Evolutionary conservation across 2,329 filamentous ascomycete genomes (phyloP), one percentile per base, ranked within the genome.

Genomic region (Pseudogymnoascus verrucosus): DNA sequence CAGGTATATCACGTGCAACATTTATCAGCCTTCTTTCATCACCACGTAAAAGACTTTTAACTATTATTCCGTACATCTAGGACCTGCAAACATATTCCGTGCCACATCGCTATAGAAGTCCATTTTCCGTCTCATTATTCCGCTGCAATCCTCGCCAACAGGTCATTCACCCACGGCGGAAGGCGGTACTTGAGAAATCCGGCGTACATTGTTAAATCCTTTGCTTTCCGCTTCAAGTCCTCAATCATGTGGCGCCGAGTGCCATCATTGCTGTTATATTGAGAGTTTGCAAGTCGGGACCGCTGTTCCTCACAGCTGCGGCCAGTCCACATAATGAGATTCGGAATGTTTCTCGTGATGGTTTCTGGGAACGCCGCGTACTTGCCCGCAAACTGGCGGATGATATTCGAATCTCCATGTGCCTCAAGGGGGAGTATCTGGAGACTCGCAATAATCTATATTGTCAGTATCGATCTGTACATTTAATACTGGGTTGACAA

Each of bases 291-390:
- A 57, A 96, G 81, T 66, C 87, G 80, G 69, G 89, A 87, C 66
- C 90, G 85, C 76, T 96, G 89, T 64, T 87, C 84, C 60, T 89
- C 88, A 76, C 93, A 96, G 77, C 90, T 92, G 44, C 89, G 84
- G 68, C 99, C 91, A 60, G 91, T 91, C 95, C 95, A 98, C 78
- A 96, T 89, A 67, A 99, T 83, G 66, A 98, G 81, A 75, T 93
- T 91, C 16, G 93, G 93, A 70, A 97, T 87, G 71, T 95, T 96
- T 73, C 91, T 88, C 2, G 93, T 89, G 42, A 99, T 89, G 6
- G 92, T 85, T 68, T 91, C 86, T 3, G 91, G 85, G 42, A 96
- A 83, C 1, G 83, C 81, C 14, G 90, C 84, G 77, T 99, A 98
- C 66, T 87, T 88, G 70, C 90, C 86, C 1, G 93, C 92, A 65